phyloP scores from a whole-genome alignment of 116 monocot species.

The Papilionanthe hybrid region DNA sequence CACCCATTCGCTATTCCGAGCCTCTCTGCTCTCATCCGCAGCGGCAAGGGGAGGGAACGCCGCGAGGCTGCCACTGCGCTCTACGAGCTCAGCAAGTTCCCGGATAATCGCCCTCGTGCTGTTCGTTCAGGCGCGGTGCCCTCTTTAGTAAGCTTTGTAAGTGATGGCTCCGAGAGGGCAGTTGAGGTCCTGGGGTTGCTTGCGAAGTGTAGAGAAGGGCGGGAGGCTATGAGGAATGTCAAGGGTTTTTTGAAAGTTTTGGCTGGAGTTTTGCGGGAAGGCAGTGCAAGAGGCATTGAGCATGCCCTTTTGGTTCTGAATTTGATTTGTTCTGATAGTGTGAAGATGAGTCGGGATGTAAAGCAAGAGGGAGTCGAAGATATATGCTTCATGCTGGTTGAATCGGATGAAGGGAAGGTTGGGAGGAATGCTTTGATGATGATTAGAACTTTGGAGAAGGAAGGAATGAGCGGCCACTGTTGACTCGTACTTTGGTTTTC shows the following conservation, averaged over 20 bases:
- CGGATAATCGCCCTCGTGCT: constrained; percentile 52
- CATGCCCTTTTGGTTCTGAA: constrained; percentile 49
- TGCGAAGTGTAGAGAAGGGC: constrained; percentile 62
- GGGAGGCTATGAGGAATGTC: constrained; percentile 37
- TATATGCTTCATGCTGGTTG: constrained; percentile 26
- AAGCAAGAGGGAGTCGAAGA: constrained; percentile 43
- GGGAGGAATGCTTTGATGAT: constrained; percentile 50
- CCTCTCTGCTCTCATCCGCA: constrained; percentile 35
- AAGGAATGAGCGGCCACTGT: constrained; percentile 4
- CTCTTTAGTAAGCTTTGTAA: constrained; percentile 38
- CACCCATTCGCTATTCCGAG: constrained; percentile 52
- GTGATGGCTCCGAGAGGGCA: constrained; percentile 59
- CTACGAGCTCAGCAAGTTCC: constrained; percentile 73
- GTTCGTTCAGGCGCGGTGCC: constrained; percentile 50
- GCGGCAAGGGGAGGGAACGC: constrained; percentile 39
- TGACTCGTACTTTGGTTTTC: background rate
- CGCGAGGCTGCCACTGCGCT: constrained; percentile 77
- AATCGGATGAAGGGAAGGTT: constrained; percentile 45
- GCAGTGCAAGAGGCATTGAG: constrained; percentile 42
- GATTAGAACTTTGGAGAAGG: constrained; percentile 35
- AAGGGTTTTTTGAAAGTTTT: constrained; percentile 39
- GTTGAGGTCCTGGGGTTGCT: constrained; percentile 58
- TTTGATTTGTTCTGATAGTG: constrained; percentile 38
- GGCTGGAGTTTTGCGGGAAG: constrained; percentile 29
- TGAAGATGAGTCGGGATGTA: constrained; percentile 30